Evolutionary conservation across 202 grass and related monocot species (phyloP), one percentile per base, ranked within the genome.

Genomic region (Elaeis oleifera): DNA sequence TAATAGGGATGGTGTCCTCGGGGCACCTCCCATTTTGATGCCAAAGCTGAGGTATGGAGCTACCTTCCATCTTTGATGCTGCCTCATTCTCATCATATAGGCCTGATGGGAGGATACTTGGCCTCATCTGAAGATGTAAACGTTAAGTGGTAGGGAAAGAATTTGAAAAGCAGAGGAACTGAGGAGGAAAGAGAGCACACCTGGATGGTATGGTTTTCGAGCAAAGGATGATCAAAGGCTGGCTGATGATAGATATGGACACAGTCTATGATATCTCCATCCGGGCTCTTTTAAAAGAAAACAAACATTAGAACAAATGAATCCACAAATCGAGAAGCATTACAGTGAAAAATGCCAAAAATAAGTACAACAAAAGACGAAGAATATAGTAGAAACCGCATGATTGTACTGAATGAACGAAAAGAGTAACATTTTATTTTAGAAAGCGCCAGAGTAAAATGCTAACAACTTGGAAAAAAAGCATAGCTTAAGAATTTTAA

Each of bases 201-300:
- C 89, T 85, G 89, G 78, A 89, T 73, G 6, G 81, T 85, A 58
- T 89, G 85, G 58, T 89, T 85, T 71, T 79, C 76, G 68, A 95
- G 89, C 60, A 95, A 95, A 50, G 89, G 89, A 50, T 95, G 84
- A 64, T 95, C 89, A 9, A 89, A 89, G 6, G 89, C 89, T 24
- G 89, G 89, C 66, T 95, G 89, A 4, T 80, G 81, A 74, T 81
- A 82, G 61, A 85, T 95, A 24, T 24, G 23, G 1, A 24, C 23
- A 3, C 23, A 24, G 23, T 24, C 23, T 24, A 24, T 24, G 23
- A 24, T 24, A 24, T 24, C 23, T 2, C 23, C 23, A 24, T 24
- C 84, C 20, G 84, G 84, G 59, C 84, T 95, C 89, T 95, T 78
- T 77, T 28, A 36, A 36, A 36, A 6, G 5, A 28, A 28, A 28